Conservation (phyloP, 192 early-diverging fungal genomes). For the Fimicolochytrium jonesii region DNA sequence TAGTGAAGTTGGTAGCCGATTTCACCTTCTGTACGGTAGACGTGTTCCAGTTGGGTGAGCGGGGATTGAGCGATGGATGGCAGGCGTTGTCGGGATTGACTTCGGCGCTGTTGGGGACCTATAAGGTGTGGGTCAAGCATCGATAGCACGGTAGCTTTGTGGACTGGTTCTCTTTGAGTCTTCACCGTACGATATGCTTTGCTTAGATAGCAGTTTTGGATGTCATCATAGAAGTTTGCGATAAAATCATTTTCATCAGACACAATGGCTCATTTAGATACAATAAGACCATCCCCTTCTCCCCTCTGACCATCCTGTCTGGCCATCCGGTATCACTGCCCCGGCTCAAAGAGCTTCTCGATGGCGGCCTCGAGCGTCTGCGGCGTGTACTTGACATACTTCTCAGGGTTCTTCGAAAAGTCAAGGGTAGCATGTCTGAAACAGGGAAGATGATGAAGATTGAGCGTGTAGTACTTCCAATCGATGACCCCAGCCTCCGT, state of each 20-base stretch:
- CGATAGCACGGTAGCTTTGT: no score
- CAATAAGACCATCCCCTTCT: no score
- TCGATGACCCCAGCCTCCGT: no score
- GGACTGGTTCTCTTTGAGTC: no score
- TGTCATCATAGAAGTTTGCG: no score
- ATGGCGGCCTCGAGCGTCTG: conserved; percentile 60
- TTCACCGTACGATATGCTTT: no score
- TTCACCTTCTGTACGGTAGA: conserved; percentile 64
- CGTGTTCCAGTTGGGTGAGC: conserved; percentile 35
- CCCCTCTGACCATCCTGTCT: no score
- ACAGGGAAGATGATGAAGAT: neutral
- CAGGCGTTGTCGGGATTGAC: conserved; percentile 39
- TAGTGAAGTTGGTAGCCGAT: conserved; percentile 65
- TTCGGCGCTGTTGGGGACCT: conserved; percentile 45
- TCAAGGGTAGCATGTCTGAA: conserved; percentile 59
- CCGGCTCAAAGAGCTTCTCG: conserved; percentile 59
- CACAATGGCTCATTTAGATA: no score
- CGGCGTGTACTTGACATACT: conserved; percentile 77
- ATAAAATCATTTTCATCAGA: no score
- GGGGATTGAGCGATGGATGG: conserved; percentile 39
- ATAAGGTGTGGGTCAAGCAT: conserved; percentile 42
- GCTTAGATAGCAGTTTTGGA: no score
- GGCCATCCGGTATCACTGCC: no score
- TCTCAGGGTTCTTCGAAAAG: conserved; percentile 76
- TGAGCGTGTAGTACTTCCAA: no score